Conservation (phyloP, 495 filamentous ascomycete species). For the Neurospora sp. region DNA sequence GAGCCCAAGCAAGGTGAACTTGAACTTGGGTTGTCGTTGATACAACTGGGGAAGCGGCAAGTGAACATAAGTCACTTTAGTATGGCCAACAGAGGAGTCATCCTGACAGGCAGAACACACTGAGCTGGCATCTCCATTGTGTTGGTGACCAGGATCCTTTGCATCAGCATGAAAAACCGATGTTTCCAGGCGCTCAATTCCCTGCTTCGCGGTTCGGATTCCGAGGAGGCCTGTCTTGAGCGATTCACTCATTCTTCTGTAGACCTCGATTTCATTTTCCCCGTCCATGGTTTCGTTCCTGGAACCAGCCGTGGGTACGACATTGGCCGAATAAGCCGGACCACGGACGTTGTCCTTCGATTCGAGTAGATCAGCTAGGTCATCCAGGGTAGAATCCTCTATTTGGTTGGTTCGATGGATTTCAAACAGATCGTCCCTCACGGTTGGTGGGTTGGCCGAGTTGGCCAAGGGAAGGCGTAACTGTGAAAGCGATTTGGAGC, state of each 20-base stretch:
- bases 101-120: neutral
- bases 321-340: neutral
- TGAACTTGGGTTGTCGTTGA: conserved; percentile 32
- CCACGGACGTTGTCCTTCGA: neutral
- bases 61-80: conserved; percentile 22
- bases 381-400: conserved; percentile 46
- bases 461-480: conserved; percentile 32
- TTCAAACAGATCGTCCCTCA: conserved; percentile 39
- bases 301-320: neutral
- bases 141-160: conserved; percentile 8
- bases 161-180: conserved; percentile 39
- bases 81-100: neutral
- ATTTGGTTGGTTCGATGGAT: conserved; percentile 37
- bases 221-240: conserved; percentile 49
- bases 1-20: conserved; percentile 50
- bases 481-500: conserved; percentile 25
- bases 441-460: conserved; percentile 36
- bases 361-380: conserved; percentile 33
- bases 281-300: conserved; percentile 13
- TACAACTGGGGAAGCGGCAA: conserved; percentile 53
- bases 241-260: conserved; percentile 47
- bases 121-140: conserved; percentile 14
- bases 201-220: conserved; percentile 56
- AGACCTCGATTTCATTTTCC: conserved; percentile 43
- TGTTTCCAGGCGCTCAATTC: conserved; percentile 56